Evolutionary conservation across 163 green algal genomes (phyloP), one percentile per base, ranked within the genome.

Genomic region (Chloroidium sp.): DNA sequence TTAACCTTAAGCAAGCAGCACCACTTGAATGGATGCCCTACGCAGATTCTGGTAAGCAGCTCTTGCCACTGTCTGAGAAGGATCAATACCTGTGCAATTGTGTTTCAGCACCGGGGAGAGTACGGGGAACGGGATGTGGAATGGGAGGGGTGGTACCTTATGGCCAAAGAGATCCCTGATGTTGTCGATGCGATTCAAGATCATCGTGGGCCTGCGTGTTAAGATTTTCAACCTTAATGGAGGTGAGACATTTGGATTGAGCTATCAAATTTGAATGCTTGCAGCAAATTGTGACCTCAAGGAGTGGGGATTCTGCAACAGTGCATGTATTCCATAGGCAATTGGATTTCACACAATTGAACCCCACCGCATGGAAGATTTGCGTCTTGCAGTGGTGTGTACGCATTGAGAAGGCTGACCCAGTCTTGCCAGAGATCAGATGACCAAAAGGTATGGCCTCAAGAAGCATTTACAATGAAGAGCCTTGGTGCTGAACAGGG

Each of bases 91-190:
- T 36, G 36, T 36, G 36, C 36, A 36, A 36, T 36, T 36, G 36
- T 36, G 36, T 36, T 36, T 36, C 36, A 36, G 36, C 36, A 36
- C 36, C 36, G 36, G 36, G 36, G 36, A 36, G 36, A 36, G 36
- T 36, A 36, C 36, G 36, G 36, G 36, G 36, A 36, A 36, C 36
- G 36, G 36, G 36, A 36, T 36, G 75, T 61, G n/a, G 76, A 2
- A 10, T 10, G 76, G 3, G 74, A 4, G 0, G 14, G 69, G 59
- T n/a, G 87, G 82, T 75, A 98, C 95, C 88, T 97, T 97, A 86
- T 98, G 95, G 4, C 96, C 96, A 85, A 99, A 99, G 75, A 99
- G 91, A 79, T 99, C 96, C 1, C 96, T 88, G 81, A 99, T 99
- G 91, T 99, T 99, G 88, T 98, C 95, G 74, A 99, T 97, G 83